Evolutionary conservation across 805 yeast species (phyloP), one percentile per base, ranked within the genome.

Genomic region (Candida vaughaniae): DNA sequence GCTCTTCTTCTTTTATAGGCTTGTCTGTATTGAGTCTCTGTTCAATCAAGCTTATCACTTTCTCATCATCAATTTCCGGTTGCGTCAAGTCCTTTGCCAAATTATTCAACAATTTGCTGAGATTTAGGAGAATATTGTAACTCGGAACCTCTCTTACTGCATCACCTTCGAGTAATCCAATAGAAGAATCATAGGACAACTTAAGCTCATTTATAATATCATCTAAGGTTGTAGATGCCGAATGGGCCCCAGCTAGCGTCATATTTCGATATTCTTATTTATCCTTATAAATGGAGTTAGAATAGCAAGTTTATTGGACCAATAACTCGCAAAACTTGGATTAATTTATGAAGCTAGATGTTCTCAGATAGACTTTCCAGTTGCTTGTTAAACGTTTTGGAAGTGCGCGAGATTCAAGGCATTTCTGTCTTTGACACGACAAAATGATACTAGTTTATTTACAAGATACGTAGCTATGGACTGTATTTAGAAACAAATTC

Each of bases 111-210:
- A 67, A 51, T 50, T 66, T 66, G 48, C 64, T 66, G 41, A 78
- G 51, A 38, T 76, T 75, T 11, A 62, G 53, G 26, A 78, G 53
- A 4, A 69, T 58, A 38, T 68, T 68, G 15, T 64, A 74, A 15
- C 65, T 58, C 5, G 75, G 68, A 1, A 64, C 49, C 19, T 56
- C 59, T 19, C 72, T 60, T 0, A 76, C 64, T 5, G 69, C 51
- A 14, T 77, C 80, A 0, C 90, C 90, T 46, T 73, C 80, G 16
- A 83, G 57, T 35, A 76, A 56, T 1, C 89, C 89, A 12, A 74
- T 64, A 26, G 77, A 74, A 4, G 73, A 63, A 48, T 82, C 85
- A 51, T 77, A 82, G 1, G 75, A 60, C 36, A 83, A 55, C 31
- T 70, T 66, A 25, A 81, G 56, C 44, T 75, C 77, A 31, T 62